Base-by-base conservation (phyloP, 768 basidiomycete species). In the Mycena belliarum region DNA sequence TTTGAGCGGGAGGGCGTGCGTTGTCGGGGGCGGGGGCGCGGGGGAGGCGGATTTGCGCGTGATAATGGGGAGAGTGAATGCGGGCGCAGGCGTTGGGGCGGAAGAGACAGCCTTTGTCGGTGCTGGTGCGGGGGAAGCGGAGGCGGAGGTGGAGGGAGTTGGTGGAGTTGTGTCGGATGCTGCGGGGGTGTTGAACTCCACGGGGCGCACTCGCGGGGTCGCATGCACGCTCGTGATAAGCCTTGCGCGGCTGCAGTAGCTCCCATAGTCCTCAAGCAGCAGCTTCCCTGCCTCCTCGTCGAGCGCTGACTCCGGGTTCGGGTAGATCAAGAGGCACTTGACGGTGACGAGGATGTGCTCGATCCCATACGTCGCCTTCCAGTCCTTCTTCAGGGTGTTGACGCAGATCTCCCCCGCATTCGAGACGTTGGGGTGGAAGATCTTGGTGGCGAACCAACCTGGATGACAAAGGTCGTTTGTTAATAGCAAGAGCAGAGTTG, bases 361-460 rank as follows among this genome's bases (percentile, higher is more conserved):
- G 28, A 98, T 93, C 47, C 95, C 95, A 66, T 93, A 95, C 14
- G 87, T 83, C 23, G 91, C 82, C 70, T 94, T 90, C 95, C 95
- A 98, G 67, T 96, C 94, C 72, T 97, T 96, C 81, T 97, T 98
- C 24, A 98, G 76, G 8, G 95, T 98, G 75, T 95, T 96, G 15
- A 98, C 95, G 70, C 95, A 98, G 64, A 98, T 98, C 73, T 97
- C 95, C 16, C 95, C 95, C 0, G 83, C 72, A 32, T 82, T 80
- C 0, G 94, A 95, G 38, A 98, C 93, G 66, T 98, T 98, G 0
- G 96, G 95, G 67, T 98, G 95, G 73, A 98, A 98, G 55, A 98
- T 95, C 77, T 96, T 97, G 48, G 95, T 97, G 15, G 82, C 76
- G 64, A 97, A 90, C 78, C 91, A 88, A 68, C 95, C 95, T 96